Evolutionary conservation across 1,284 basidiomycete genomes (phyloP).

Genomic region (Irpex rosettiformis): DNA sequence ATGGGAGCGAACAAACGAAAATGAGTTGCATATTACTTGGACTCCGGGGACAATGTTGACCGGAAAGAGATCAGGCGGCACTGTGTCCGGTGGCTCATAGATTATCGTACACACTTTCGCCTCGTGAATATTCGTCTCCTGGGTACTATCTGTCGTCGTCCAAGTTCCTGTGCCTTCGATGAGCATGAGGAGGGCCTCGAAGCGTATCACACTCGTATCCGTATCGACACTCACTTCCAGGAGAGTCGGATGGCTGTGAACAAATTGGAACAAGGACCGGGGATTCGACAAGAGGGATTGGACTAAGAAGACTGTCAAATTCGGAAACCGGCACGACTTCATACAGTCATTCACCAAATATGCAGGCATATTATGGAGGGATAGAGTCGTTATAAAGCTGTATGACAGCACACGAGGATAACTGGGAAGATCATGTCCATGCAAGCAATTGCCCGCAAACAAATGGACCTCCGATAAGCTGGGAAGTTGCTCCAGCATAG

Average conservation of each 20-base stretch:
- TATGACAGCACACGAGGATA: no score
- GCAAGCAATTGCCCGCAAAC: no score
- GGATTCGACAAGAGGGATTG: not conserved
- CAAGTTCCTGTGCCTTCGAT: conserved; percentile 11
- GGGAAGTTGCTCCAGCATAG: not conserved
- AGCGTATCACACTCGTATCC: not conserved
- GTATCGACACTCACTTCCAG: conserved; percentile 8
- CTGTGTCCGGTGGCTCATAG: not conserved
- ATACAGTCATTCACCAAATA: not conserved
- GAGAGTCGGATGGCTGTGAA: conserved; percentile 10
- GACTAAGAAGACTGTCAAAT: conserved; percentile 6
- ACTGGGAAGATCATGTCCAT: no score
- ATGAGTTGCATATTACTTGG: not conserved
- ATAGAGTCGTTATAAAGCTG: no score
- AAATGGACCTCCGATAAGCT: not conserved
- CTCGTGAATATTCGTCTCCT: no score
- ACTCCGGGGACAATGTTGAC: conserved; percentile 2
- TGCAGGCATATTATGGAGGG: not conserved
- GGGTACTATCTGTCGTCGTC: not conserved
- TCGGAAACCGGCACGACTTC: conserved; percentile 4
- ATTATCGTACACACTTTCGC: not conserved
- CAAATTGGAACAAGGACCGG: conserved; percentile 6
- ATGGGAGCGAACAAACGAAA: conserved; percentile 15
- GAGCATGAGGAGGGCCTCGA: conserved; percentile 11
- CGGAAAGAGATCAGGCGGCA: not conserved